Percentiles rank a stretch among this genome's conserved stretches.
Conservation (phyloP, 1,139 yeast genomes). For the Ogataea hybrid region DNA sequence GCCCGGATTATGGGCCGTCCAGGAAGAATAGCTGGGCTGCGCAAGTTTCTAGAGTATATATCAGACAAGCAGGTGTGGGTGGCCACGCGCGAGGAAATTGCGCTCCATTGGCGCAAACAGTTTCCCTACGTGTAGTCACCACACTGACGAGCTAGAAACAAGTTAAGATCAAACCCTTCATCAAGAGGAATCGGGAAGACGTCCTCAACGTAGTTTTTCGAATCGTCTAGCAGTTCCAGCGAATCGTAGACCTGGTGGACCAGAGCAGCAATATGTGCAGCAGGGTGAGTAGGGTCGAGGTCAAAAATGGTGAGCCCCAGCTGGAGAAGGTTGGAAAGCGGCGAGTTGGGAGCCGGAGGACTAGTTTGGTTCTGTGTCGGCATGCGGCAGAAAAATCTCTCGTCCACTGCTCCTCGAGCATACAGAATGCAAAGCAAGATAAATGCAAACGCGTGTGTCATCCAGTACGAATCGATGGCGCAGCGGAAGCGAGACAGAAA, state of each 20-base stretch:
- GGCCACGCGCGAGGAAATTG: slow-evolving; percentile 37
- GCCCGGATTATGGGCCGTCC: slow-evolving; percentile 38
- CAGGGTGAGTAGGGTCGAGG: slow-evolving; percentile 15
- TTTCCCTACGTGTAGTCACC: slow-evolving; percentile 24
- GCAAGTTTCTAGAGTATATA: slow-evolving; percentile 36
- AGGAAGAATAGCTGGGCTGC: slow-evolving; percentile 36
- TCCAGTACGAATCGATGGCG: slow-evolving; percentile 20
- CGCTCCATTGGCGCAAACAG: slow-evolving; percentile 30
- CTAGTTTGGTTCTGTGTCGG: slow-evolving; percentile 11
- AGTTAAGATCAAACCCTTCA: slow-evolving; percentile 14
- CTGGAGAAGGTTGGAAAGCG: slow-evolving; percentile 12
- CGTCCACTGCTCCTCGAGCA: slow-evolving; percentile 19
- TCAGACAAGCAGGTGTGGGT: slow-evolving; percentile 36
- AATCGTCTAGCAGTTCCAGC: slow-evolving; percentile 12
- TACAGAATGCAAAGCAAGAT: slow-evolving; percentile 14
- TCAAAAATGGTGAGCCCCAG: slow-evolving; percentile 14
- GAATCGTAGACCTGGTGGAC: slow-evolving; percentile 15
- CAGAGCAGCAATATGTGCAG: slow-evolving; percentile 8
- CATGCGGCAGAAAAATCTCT: slow-evolving; percentile 12
- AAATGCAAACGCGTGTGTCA: slow-evolving; percentile 20
- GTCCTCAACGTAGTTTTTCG: slow-evolving; percentile 13
- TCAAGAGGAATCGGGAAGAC: slow-evolving; percentile 17
- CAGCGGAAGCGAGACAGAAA: slow-evolving; percentile 6
- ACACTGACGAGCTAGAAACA: slow-evolving; percentile 8
- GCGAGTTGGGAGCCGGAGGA: slow-evolving; percentile 15